phyloP scores from a whole-genome alignment of 2,329 filamentous ascomycete genomes.

The Colletotrichum gigasporum region DNA sequence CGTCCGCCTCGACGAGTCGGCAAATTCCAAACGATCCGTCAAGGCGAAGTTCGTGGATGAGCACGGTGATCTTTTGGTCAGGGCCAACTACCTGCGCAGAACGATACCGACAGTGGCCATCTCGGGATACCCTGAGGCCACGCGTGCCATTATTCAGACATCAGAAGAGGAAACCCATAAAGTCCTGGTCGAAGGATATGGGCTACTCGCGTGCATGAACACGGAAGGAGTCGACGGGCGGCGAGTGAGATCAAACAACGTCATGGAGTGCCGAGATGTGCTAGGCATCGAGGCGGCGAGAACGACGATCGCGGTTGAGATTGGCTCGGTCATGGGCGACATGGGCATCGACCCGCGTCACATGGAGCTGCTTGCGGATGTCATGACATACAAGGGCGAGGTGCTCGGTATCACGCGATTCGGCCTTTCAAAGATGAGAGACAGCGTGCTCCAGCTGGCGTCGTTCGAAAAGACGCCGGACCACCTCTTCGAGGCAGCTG shows the following conservation, averaged over 20 bases:
- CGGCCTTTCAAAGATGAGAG: conserved; percentile 94
- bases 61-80: conserved; percentile 67
- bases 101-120: conserved; percentile 85
- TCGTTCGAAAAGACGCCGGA: conserved; percentile 99
- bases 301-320: conserved; percentile 88
- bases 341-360: conserved; percentile 98
- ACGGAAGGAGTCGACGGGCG: conserved; percentile 90
- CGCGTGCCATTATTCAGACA: conserved; percentile 88
- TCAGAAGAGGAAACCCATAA: conserved; percentile 74
- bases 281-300: conserved; percentile 96
- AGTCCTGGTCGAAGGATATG: conserved; percentile 94
- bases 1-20: conserved; percentile 66
- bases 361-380: conserved; percentile 96
- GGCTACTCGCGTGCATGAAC: conserved; percentile 87
- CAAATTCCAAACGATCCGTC: conserved; percentile 56
- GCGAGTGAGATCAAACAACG: conserved; percentile 79
- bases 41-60: conserved; percentile 57
- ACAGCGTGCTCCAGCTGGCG: conserved; percentile 91
- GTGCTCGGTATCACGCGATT: conserved; percentile 97
- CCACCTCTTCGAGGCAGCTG: conserved; percentile 94
- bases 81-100: conserved; percentile 87
- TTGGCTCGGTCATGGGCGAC: conserved; percentile 86
- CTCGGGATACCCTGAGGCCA: conserved; percentile 86
- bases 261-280: conserved; percentile 88
- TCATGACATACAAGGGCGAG: conserved; percentile 99